phyloP scores from a whole-genome alignment of 768 basidiomycete species.

The Amanita muscaria region DNA sequence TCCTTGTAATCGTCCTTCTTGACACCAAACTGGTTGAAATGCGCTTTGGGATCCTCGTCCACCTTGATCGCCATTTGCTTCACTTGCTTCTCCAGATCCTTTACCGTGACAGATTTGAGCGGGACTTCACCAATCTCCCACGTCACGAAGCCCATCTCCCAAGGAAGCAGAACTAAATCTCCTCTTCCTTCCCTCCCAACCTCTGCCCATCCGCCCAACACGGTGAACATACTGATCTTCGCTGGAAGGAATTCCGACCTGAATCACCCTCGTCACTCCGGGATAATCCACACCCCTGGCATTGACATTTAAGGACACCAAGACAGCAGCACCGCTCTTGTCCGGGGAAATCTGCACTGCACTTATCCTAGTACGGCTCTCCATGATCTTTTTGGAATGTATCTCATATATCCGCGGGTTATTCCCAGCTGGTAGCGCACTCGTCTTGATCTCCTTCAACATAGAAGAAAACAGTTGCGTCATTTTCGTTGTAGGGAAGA shows the following conservation, averaged over 20 bases:
- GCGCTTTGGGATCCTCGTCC: slow-evolving; percentile 35
- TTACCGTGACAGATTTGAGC: slow-evolving; percentile 47
- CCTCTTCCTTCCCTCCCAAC: slow-evolving; percentile 49
- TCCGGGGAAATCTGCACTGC: slow-evolving; percentile 51
- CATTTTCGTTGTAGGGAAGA: slow-evolving; percentile 79
- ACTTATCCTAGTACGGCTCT: slow-evolving; percentile 46
- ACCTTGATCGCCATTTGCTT: slow-evolving; percentile 34
- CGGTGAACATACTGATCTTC: slow-evolving; percentile 79
- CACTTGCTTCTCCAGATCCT: slow-evolving; percentile 39
- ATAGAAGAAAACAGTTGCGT: slow-evolving; percentile 67
- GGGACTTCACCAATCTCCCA: slow-evolving; percentile 60
- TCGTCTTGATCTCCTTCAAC: slow-evolving; percentile 38
- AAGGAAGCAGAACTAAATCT: slow-evolving; percentile 73
- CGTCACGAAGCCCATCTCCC: slow-evolving; percentile 64
- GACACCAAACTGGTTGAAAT: slow-evolving; percentile 17
- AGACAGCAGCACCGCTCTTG: slow-evolving; percentile 43
- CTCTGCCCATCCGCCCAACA: slow-evolving; percentile 78
- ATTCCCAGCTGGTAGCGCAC: slow-evolving; percentile 39
- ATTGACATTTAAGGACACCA: slow-evolving; percentile 84
- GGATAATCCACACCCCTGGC: slow-evolving; percentile 89
- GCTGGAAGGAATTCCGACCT: slow-evolving; percentile 70
- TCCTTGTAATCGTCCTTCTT: not conserved
- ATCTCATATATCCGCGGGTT: slow-evolving; percentile 66
- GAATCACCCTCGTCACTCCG: slow-evolving; percentile 81
- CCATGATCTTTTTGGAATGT: slow-evolving; percentile 67